Percentiles rank a stretch among this genome's conserved stretches.
Conservation (phyloP, 768 basidiomycete genomes). For the Phanerodontia chrysosporium region DNA sequence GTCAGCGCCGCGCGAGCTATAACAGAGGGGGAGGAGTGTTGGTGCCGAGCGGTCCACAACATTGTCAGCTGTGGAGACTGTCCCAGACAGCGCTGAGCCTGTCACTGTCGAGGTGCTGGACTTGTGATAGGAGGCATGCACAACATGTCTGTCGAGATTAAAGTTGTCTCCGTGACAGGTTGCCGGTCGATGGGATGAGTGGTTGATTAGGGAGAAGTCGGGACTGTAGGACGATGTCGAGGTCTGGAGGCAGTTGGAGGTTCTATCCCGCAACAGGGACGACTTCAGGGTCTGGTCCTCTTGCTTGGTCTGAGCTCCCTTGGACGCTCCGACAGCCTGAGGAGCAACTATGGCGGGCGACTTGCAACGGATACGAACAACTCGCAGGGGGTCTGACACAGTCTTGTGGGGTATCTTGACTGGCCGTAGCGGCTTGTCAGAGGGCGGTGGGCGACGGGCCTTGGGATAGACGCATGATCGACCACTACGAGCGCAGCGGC, state of each 20-base stretch:
- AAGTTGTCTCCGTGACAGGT: not conserved
- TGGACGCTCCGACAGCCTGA: not conserved
- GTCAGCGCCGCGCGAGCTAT: slow-evolving; percentile 35
- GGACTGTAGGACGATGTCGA: not conserved
- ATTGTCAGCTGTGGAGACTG: no score
- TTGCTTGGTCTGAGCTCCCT: not conserved
- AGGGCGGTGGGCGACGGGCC: slow-evolving; percentile 11
- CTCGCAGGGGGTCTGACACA: not conserved
- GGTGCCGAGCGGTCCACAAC: no score
- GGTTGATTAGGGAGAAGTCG: not conserved
- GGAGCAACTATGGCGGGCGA: not conserved
- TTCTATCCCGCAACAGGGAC: not conserved
- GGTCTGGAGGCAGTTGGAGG: not conserved
- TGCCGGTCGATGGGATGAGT: not conserved
- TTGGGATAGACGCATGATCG: slow-evolving; percentile 29
- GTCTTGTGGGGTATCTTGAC: not conserved
- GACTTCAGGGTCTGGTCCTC: not conserved
- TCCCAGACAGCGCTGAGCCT: no score
- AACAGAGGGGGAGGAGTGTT: no score
- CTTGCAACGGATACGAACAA: not conserved
- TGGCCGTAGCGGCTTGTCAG: not conserved
- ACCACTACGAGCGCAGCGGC: slow-evolving; percentile 30
- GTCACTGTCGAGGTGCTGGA: no score
- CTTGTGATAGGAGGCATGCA: no score
- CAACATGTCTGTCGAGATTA: not conserved